Evolutionary conservation across 2,329 filamentous ascomycete species (phyloP).

Genomic region (Colletotrichum tropicale): DNA sequence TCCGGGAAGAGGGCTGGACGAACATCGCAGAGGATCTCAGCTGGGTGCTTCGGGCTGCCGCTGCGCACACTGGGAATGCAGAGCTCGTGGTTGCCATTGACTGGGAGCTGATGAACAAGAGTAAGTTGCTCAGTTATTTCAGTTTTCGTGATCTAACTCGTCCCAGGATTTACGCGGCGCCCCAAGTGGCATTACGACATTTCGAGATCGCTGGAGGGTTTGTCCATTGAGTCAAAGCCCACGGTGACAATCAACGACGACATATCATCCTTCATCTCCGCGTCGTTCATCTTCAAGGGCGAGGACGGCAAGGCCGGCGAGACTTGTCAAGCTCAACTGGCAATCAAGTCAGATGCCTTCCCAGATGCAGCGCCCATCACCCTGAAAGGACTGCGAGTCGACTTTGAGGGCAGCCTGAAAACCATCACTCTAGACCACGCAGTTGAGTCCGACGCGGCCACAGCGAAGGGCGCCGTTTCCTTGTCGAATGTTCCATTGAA

Average conservation of each 20-base stretch:
- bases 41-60: slow-evolving; percentile 65
- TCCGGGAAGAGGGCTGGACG: slow-evolving; percentile 64
- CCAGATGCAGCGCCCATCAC: slow-evolving; percentile 54
- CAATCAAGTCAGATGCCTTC: slow-evolving; percentile 61
- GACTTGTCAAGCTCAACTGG: slow-evolving; percentile 60
- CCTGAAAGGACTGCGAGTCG: slow-evolving; percentile 55
- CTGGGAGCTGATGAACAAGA: slow-evolving; percentile 66
- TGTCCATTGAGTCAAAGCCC: slow-evolving; percentile 49
- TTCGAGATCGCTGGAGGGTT: slow-evolving; percentile 56
- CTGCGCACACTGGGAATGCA: slow-evolving; percentile 54
- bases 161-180: slow-evolving; percentile 53
- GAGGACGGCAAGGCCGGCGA: slow-evolving; percentile 68
- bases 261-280: slow-evolving; percentile 57
- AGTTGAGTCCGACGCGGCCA: slow-evolving; percentile 3
- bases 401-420: slow-evolving; percentile 63
- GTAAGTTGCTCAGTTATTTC: slow-evolving; percentile 42
- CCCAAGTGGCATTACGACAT: slow-evolving; percentile 68
- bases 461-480: slow-evolving; percentile 23
- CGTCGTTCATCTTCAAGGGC: slow-evolving; percentile 62
- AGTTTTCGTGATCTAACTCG: slow-evolving; percentile 22
- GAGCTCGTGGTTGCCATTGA: slow-evolving; percentile 65
- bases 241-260: slow-evolving; percentile 56
- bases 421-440: slow-evolving; percentile 56
- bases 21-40: slow-evolving; percentile 63
- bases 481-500: slow-evolving; percentile 31